Conservation (phyloP, 441 rosid species). For the Erysimum cheiri region DNA sequence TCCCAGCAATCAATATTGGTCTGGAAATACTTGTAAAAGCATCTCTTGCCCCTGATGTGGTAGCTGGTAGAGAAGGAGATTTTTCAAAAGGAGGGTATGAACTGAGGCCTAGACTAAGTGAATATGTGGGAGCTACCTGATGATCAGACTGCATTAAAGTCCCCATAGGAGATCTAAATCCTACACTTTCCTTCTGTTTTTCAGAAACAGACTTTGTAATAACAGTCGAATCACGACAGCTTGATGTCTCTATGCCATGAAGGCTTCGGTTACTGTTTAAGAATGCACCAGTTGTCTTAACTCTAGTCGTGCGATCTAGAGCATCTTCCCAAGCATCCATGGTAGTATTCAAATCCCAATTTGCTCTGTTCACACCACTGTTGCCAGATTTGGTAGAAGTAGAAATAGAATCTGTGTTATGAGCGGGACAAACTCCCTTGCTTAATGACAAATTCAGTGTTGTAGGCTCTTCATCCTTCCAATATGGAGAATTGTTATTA, state of each 20-base stretch:
- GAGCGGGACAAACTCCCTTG: conserved; percentile 47
- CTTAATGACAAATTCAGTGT: conserved; percentile 62
- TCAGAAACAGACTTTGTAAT: conserved; percentile 38
- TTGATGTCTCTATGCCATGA: conserved; percentile 46
- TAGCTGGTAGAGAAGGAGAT: conserved; percentile 45
- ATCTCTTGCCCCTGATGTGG: conserved; percentile 26
- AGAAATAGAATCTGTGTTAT: conserved; percentile 38
- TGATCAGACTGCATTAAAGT: conserved; percentile 39
- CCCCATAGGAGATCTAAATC: conserved; percentile 32
- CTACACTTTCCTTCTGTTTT: conserved; percentile 42
- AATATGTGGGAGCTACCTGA: conserved; percentile 47
- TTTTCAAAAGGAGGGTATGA: conserved; percentile 49
- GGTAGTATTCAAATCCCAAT: conserved; percentile 89
- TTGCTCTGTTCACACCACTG: conserved; percentile 56
- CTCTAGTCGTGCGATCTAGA: conserved; percentile 43
- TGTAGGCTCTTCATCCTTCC: conserved; percentile 47
- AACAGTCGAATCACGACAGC: conserved; percentile 33
- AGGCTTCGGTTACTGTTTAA: conserved; percentile 35
- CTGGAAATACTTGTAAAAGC: conserved; percentile 36
- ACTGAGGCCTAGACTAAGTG: conserved; percentile 66
- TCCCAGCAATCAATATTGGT: conserved; percentile 37
- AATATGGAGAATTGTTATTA: conserved; percentile 39
- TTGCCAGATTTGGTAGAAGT: conserved; percentile 39
- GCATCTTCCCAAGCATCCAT: conserved; percentile 84
- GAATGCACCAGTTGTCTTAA: conserved; percentile 41